phyloP scores from a whole-genome alignment of 2,329 filamentous ascomycete species.

The Orbilia quercus region DNA sequence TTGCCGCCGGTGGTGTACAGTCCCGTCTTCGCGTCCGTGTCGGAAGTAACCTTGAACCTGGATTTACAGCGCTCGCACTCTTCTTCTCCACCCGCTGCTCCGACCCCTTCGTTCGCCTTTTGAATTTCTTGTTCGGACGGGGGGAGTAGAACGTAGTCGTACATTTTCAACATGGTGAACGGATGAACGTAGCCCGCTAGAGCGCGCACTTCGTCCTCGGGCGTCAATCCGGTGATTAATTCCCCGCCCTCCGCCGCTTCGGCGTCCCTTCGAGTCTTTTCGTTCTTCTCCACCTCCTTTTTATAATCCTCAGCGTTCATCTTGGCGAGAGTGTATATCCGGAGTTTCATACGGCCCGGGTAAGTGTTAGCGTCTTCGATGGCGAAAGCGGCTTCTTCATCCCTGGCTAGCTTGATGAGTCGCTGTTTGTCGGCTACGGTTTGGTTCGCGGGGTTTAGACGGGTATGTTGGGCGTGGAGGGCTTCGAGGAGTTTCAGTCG shows the following conservation, averaged over 20 bases:
- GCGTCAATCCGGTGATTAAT: slow-evolving; percentile 76
- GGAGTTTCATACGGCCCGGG: slow-evolving; percentile 83
- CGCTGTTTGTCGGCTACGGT: slow-evolving; percentile 68
- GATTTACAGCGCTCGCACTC: slow-evolving; percentile 85
- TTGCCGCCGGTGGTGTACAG: slow-evolving; percentile 79
- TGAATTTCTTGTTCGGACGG: slow-evolving; percentile 76
- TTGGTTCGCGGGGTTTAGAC: slow-evolving; percentile 73
- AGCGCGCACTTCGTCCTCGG: slow-evolving; percentile 75
- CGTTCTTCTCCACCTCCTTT: slow-evolving; percentile 66
- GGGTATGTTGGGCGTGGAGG: slow-evolving; percentile 71
- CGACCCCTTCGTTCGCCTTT: slow-evolving; percentile 73
- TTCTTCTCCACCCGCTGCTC: slow-evolving; percentile 80
- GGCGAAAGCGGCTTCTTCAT: slow-evolving; percentile 82
- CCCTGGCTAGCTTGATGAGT: slow-evolving; percentile 75
- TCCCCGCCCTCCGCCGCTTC: slow-evolving; percentile 58
- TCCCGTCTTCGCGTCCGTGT: slow-evolving; percentile 78
- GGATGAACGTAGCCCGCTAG: slow-evolving; percentile 73
- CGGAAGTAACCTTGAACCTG: slow-evolving; percentile 89
- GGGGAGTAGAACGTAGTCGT: slow-evolving; percentile 78
- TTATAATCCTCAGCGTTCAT: slow-evolving; percentile 80
- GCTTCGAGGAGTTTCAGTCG: slow-evolving; percentile 23
- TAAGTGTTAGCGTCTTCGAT: slow-evolving; percentile 77
- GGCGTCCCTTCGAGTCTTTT: slow-evolving; percentile 59
- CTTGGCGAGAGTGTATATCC: slow-evolving; percentile 78
- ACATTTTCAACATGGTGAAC: slow-evolving; percentile 71